Conservation (phyloP, 495 filamentous ascomycete genomes). For the Neurospora intermedia region DNA sequence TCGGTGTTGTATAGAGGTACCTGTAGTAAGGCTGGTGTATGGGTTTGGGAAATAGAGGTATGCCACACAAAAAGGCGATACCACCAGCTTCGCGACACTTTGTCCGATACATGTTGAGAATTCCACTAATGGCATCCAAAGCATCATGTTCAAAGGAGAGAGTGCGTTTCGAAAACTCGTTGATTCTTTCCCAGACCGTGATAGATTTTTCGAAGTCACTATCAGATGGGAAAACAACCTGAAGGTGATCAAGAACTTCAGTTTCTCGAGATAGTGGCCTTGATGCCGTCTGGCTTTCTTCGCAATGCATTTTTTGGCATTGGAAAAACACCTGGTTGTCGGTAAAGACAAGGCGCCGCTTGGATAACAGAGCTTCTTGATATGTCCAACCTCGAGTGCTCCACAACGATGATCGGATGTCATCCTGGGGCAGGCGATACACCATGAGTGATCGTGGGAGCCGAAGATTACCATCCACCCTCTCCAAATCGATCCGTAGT, state of each 20-base stretch:
- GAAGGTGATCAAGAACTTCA: background rate
- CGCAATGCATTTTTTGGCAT: background rate
- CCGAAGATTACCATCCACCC: background rate
- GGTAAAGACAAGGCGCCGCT: background rate
- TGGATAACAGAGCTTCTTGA: slow-evolving; percentile 1
- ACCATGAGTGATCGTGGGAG: background rate
- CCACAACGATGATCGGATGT: background rate
- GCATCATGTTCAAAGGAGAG: background rate
- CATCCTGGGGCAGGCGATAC: background rate
- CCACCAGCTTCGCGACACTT: background rate
- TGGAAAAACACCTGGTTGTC: background rate
- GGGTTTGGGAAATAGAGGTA: background rate
- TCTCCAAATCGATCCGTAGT: background rate
- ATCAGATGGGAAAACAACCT: background rate
- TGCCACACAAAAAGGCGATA: background rate
- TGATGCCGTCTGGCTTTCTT: background rate
- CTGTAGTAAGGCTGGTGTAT: background rate
- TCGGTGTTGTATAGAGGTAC: background rate
- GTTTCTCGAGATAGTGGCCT: background rate
- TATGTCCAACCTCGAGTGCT: slow-evolving; percentile 3
- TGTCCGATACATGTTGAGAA: background rate
- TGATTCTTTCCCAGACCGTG: background rate
- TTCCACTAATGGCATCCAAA: slow-evolving; percentile 1
- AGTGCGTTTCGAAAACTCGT: background rate
- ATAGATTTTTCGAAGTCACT: background rate